A percentile compares a stretch with the other conserved stretches of the same genome.
Conservation (phyloP, 2,329 filamentous ascomycete species). For the Sclerotinia sclerotiorum region DNA sequence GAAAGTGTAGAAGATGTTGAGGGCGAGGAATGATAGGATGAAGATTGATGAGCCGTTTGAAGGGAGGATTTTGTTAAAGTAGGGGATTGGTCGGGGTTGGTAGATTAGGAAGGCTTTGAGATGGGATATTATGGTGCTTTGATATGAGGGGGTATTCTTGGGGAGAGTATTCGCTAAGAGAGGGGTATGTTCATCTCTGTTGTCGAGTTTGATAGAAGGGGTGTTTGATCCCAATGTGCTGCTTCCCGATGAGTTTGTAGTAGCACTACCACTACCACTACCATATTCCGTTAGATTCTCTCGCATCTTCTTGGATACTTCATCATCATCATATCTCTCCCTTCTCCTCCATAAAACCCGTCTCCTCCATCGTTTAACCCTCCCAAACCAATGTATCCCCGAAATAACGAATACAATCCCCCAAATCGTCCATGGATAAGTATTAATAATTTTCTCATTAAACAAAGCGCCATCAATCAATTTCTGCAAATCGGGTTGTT, state of each 20-base stretch:
- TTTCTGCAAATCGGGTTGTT: slow-evolving; percentile 8
- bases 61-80: slow-evolving; percentile 57
- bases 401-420: slow-evolving; percentile 24
- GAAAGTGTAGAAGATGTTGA: slow-evolving; percentile 60
- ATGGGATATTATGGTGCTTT: slow-evolving; percentile 25
- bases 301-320: slow-evolving; percentile 22
- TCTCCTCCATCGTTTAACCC: slow-evolving; percentile 31
- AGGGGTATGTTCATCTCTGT: slow-evolving; percentile 33
- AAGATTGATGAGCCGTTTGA: slow-evolving; percentile 56
- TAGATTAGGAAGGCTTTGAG: slow-evolving; percentile 48
- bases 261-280: slow-evolving; percentile 20
- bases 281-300: slow-evolving; percentile 24
- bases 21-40: slow-evolving; percentile 50
- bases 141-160: slow-evolving; percentile 10
- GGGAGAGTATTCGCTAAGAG: slow-evolving; percentile 27
- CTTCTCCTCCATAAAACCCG: slow-evolving; percentile 24
- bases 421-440: slow-evolving; percentile 13
- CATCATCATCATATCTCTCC: slow-evolving; percentile 24
- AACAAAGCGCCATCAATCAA: slow-evolving; percentile 16
- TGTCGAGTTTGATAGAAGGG: slow-evolving; percentile 24
- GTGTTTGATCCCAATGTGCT: slow-evolving; percentile 32
- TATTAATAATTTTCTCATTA: slow-evolving; percentile 11
- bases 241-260: slow-evolving; percentile 32
- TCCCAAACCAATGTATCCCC: slow-evolving; percentile 31
- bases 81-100: slow-evolving; percentile 57